phyloP scores from a whole-genome alignment of 2,329 filamentous ascomycete species.

The Celoporthe dispersa region DNA sequence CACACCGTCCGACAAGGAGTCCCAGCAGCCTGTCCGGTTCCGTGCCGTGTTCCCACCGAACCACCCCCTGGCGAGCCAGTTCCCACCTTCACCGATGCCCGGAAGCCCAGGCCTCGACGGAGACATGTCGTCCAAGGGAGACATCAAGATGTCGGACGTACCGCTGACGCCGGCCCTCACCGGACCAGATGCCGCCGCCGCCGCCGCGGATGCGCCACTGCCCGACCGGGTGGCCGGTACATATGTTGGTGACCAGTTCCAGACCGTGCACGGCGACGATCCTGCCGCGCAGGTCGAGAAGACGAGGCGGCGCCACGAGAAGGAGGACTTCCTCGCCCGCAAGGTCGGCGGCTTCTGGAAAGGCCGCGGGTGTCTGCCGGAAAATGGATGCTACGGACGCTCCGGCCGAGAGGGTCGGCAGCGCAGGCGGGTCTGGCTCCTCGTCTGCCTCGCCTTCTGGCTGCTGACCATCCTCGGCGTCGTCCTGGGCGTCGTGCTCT shows the following conservation, averaged over 20 bases:
- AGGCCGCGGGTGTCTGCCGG: slow-evolving; percentile 65
- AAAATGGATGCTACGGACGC: slow-evolving; percentile 68
- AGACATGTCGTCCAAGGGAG: slow-evolving; percentile 66
- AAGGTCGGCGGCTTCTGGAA: slow-evolving; percentile 67
- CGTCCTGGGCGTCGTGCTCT: slow-evolving; percentile 53
- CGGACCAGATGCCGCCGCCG: slow-evolving; percentile 15
- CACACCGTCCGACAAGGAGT: slow-evolving; percentile 49
- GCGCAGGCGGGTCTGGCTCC: slow-evolving; percentile 63
- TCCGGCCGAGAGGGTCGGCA: slow-evolving; percentile 66
- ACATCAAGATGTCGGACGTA: slow-evolving; percentile 61
- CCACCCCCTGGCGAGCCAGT: slow-evolving; percentile 51
- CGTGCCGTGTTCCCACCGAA: slow-evolving; percentile 62
- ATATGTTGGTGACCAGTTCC: slow-evolving; percentile 50
- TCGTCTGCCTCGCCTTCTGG: slow-evolving; percentile 55
- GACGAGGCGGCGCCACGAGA: slow-evolving; percentile 62
- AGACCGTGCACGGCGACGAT: slow-evolving; percentile 42
- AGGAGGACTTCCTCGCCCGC: slow-evolving; percentile 65
- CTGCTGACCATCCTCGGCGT: slow-evolving; percentile 60
- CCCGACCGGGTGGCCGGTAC: slow-evolving; percentile 51
- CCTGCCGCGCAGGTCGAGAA: slow-evolving; percentile 53
- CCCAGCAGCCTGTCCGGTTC: slow-evolving; percentile 52
- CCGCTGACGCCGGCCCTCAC: slow-evolving; percentile 51
- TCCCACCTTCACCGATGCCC: slow-evolving; percentile 63
- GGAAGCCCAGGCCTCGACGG: slow-evolving; percentile 65
- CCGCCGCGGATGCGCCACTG: slow-evolving; percentile 38